Evolutionary conservation across 2,329 filamentous ascomycete genomes (phyloP), one percentile per base, ranked within the genome.

Genomic region (Scedosporium minutisporum): DNA sequence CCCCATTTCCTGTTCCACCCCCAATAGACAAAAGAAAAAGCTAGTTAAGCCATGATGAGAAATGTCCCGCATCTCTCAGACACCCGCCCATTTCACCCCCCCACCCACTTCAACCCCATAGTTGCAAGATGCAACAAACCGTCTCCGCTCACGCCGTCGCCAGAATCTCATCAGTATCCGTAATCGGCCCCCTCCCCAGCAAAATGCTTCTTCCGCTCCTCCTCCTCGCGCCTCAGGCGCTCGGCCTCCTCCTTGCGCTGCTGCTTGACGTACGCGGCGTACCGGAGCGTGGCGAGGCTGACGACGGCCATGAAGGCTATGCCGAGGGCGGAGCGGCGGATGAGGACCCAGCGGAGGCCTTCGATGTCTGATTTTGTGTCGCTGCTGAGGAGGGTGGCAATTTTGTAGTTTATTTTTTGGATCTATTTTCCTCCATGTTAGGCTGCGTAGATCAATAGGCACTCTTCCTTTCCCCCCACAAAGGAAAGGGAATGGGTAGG

Each of bases 341-440:
- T 90, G 66, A 87, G 76, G 48, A 97, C 87, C 95, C 95, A 97
- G 64, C 95, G 82, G 58, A 99, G 78, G 1, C 88, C 89, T 74
- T 99, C 95, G 58, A 97, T 93, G 69, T 97, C 90, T 4, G 90
- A 93, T 72, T 93, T 93, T 58, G 89, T 87, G 73, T 97, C 95
- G 65, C 91, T 95, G 73, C 91, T 96, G 53, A 99, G 82, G 48
- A 85, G 82, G 38, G 96, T 91, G 23, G 90, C 96, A 73, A 99
- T 97, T 73, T 96, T 95, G 76, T 97, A 96, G 75, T 93, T 96
- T 68, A 97, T 82, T 77, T 96, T 89, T 80, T 97, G 93, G 65
- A 96, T 93, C 82, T 91, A 21, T 10, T 16, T 69, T 25, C 23
- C 29, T 14, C 10, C 27, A 4, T 18, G 60, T 72, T 64, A 70